Base-by-base conservation (phyloP, 305 asterid genomes). In the Fraxinus angustifolia region DNA sequence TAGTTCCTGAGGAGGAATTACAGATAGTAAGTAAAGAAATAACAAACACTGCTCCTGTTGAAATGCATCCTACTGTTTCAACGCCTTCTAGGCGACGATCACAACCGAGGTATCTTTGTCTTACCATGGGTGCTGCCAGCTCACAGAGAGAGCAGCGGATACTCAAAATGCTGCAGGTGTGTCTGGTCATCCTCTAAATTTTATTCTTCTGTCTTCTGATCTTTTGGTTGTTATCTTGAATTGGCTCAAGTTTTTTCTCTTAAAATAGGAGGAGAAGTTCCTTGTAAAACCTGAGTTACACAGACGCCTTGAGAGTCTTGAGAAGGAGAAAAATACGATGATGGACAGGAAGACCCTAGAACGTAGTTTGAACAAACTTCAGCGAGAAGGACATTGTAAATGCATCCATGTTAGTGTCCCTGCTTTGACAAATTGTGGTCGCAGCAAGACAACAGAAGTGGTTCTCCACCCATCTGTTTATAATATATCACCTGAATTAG, bases 261-360 rank as follows among this genome's bases (percentile, higher is more conserved):
- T 80, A 89, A 90, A 42, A 76, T 90, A 96, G 98, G 98, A 91
- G 87, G 98, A 96, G 94, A 90, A 92, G 92, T 83, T 94, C 90
- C 91, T 96, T 53, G 79, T 93, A 83, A 94, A 85, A 81, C 89
- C 97, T 73, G 98, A 96, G 83, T 91, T 96, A 83, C 95, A 91
- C 82, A 91, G 89, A 87, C 91, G 93, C 80, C 92, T 96, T 80
- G 93, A 90, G 86, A 87, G 86, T 81, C 89, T 91, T 82, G 97
- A 90, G 89, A 92, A 81, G 84, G 94, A 89, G 81, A 92, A 89
- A 87, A 79, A 78, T 31, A 84, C 94, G 77, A 8, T 8, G 82
- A 93, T 92, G 94, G 98, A 92, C 86, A 82, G 94, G 81, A 94
- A 87, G 89, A 96, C 98, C 79, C 84, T 94, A 82, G 88, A 86